Conservation (phyloP, 805 yeast genomes). For the Maudiozyma saulgeensis region DNA sequence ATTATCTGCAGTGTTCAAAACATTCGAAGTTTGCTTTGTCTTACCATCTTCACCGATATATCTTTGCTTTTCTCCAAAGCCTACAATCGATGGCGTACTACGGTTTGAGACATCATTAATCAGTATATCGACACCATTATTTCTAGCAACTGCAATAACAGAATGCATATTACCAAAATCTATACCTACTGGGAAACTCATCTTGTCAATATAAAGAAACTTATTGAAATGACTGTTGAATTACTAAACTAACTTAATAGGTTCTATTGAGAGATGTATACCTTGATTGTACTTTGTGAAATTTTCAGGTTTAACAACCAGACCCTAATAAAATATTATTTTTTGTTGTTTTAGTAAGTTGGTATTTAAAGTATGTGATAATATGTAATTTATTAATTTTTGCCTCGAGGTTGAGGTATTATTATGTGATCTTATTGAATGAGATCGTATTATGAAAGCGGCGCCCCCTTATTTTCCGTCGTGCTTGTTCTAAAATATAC, state of each 20-base stretch:
- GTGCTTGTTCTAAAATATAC: too few species aligned
- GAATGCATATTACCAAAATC: slow-evolving; percentile 94
- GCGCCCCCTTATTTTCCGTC: not conserved
- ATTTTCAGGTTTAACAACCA: too few species aligned
- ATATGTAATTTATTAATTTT: too few species aligned
- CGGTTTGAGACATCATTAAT: slow-evolving; percentile 98
- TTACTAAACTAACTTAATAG: too few species aligned
- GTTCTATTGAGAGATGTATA: too few species aligned
- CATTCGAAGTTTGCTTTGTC: slow-evolving; percentile 90
- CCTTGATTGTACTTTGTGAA: too few species aligned
- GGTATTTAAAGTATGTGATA: too few species aligned
- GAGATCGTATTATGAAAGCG: not conserved
- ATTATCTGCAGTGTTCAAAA: slow-evolving; percentile 91
- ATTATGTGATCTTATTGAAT: too few species aligned
- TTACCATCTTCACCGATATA: slow-evolving; percentile 90
- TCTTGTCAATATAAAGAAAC: slow-evolving; percentile 16
- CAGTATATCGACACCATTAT: slow-evolving; percentile 95
- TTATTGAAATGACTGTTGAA: too few species aligned
- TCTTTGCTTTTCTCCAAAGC: slow-evolving; percentile 82
- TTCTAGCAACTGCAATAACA: slow-evolving; percentile 90
- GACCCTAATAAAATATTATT: too few species aligned
- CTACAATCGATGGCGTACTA: slow-evolving; percentile 83
- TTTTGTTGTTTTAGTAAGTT: too few species aligned
- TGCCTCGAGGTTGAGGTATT: too few species aligned
- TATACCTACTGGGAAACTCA: slow-evolving; percentile 93